These are phyloP conservation scores for Haplosporangium sp. DNA, from an alignment of 371 early-diverging fungal genomes.

Conservation along the genomic window DNA sequence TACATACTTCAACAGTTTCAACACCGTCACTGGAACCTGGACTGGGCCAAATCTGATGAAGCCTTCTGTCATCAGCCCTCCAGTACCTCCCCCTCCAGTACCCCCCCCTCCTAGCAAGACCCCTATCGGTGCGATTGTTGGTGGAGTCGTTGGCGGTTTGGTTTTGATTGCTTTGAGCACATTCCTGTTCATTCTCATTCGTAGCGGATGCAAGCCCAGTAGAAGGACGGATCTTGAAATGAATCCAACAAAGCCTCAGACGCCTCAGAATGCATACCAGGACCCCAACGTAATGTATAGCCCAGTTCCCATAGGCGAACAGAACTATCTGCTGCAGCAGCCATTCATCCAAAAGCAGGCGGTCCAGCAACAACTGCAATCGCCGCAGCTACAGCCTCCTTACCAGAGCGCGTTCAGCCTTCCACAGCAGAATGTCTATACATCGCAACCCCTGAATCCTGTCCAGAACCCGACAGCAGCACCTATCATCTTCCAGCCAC, in stretches of 20 bases:
- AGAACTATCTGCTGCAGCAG: conserved; percentile 12
- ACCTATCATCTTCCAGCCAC: conserved; percentile 34
- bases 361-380: conserved; percentile 9
- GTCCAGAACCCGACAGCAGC: neutral
- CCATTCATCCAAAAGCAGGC: conserved; percentile 3
- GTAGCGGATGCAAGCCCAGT: conserved; percentile 20
- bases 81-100: neutral
- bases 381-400: conserved; percentile 15
- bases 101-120: neutral
- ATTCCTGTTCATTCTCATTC: conserved; percentile 39
- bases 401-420: conserved; percentile 5
- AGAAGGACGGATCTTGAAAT: too few species aligned
- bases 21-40: conserved; percentile 24
- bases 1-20: conserved; percentile 27
- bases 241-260: too few species aligned
- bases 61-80: conserved; percentile 4
- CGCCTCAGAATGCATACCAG: neutral
- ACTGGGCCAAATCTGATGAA: conserved; percentile 30
- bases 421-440: conserved; percentile 5
- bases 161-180: conserved; percentile 32
- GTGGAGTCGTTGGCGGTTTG: conserved; percentile 43
- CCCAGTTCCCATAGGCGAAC: conserved; percentile 8
- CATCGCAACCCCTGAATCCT: neutral
- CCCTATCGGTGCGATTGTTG: conserved; percentile 34
- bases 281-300: conserved; percentile 4